Base-by-base conservation (phyloP, 2,329 filamentous ascomycete species). In the Zopfia rhizophila region DNA sequence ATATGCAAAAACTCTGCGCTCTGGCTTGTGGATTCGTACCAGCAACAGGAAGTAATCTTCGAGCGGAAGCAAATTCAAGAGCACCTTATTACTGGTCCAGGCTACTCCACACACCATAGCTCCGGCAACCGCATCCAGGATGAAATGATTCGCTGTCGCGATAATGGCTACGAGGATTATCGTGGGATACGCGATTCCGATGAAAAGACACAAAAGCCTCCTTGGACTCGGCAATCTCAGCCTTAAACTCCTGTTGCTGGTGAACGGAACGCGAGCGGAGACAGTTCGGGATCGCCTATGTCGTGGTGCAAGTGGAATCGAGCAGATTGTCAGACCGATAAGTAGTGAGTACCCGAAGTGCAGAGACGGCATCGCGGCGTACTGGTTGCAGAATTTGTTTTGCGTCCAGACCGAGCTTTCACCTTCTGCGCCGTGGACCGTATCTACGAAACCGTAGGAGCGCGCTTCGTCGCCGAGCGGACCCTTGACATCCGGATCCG, bases 261-360 rank as follows among this genome's bases (percentile, higher is more conserved):
- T 52, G 1, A 56, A 16, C 1, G 55, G 60, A 3, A 71, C 55
- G 40, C 74, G 61, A 13, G 75, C 32, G 22, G 60, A 53, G 36
- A 71, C 18, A 28, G 66, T 56, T 44, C 36, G 54, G 1, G 76
- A 76, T 7, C 75, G 75, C 13, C 75, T 68, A 41, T 84, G 80
- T 16, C 80, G 74, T 17, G 80, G 76, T 7, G 79, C 72, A 1
- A 89, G 74, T 1, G 87, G 87, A 33, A 89, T 81, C 1, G 82
- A 83, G 56, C 83, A 81, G 45, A 90, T 79, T 3, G 87, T 90
- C 10, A 90, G 71, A 6, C 87, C 87, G 61, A 90, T 85, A 59
- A 90, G 80, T 21, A 90, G 80, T 3, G 85, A 87, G 72, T 90
- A 90, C 3, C 87, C 87, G 61, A 90, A 90, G 67, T 90, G 87